Percentiles rank a stretch among this genome's conserved stretches.
Evolutionary conservation across 768 basidiomycete genomes (phyloP).

Genomic region (Russula abietina): DNA sequence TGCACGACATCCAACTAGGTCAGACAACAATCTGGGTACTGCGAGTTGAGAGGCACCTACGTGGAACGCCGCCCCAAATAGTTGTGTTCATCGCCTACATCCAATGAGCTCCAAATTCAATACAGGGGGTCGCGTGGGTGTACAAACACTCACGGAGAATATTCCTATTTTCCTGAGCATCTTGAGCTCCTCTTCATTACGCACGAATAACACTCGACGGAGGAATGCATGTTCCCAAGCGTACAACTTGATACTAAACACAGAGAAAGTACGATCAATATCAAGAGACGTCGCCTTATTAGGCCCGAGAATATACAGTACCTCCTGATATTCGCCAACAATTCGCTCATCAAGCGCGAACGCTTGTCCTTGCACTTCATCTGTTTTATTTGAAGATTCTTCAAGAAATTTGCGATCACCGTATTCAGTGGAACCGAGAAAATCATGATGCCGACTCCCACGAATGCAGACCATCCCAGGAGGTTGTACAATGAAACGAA

Average conservation of each 20-base stretch:
- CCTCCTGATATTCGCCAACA: conserved; percentile 90
- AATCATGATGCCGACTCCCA: conserved; percentile 86
- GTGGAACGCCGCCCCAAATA: conserved; percentile 63
- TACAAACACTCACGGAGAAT: conserved; percentile 44
- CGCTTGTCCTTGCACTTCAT: conserved; percentile 91
- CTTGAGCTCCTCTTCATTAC: conserved; percentile 76
- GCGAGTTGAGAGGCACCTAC: conserved; percentile 28
- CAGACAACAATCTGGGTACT: background rate
- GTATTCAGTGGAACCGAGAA: conserved; percentile 73
- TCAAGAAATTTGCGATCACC: conserved; percentile 59
- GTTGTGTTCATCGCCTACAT: conserved; percentile 52
- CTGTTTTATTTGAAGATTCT: conserved; percentile 75
- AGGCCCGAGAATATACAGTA: conserved; percentile 21
- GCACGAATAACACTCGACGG: conserved; percentile 65
- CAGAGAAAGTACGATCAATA: background rate
- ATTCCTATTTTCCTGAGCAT: conserved; percentile 83
- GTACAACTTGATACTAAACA: conserved; percentile 73
- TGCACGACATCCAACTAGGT: conserved; percentile 23
- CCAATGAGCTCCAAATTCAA: background rate
- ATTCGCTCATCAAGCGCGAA: conserved; percentile 84
- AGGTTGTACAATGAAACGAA: conserved; percentile 87
- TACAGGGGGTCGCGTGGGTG: too few species aligned
- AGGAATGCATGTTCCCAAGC: conserved; percentile 94
- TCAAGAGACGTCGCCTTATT: background rate
- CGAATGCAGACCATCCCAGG: conserved; percentile 87